Base-by-base conservation (phyloP, 129 eudicot species). In the Saussurea involucrata region DNA sequence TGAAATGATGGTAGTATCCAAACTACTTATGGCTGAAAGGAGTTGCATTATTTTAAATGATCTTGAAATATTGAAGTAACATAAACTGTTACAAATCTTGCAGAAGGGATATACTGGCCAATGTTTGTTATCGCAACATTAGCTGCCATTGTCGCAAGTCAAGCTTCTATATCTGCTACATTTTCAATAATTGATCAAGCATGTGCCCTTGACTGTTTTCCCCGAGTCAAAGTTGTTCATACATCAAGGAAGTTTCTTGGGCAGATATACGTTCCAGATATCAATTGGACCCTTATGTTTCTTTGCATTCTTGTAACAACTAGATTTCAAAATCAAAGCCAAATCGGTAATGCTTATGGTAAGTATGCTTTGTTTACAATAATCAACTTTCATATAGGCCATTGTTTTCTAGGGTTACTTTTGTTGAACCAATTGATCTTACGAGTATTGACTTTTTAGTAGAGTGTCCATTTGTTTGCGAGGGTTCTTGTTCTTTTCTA, bases 101-200 rank as follows among this genome's bases (percentile, higher is more conserved):
- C 94, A 92, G 98, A 90, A 29, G 72, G 81, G 34, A 67, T 93
- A 75, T 93, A 93, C 90, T 92, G 98, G 98, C 98, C 98, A 44
- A 80, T 86, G 76, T 88, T 88, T 76, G 72, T 88, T 22, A 32
- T 90, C 64, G 96, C 98, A 42, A 92, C 92, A 58, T 75, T 92
- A 75, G 87, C 98, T 27, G 98, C 98, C 20, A 82, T 90, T 79
- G 93, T 92, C 29, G 96, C 94, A 1, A 92, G 98, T 80, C 98
- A 92, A 67, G 94, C 98, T 73, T 90, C 94, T 12, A 92, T 92
- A 79, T 86, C 96, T 20, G 98, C 95, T 29, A 88, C 96, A 22
- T 92, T 92, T 79, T 88, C 98, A 4, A 88, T 92, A 66, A 92
- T 92, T 65, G 86, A 86, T 83, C 97, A 92, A 76, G 94, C 96